Percentiles rank a stretch among this genome's conserved stretches.
phyloP scores from a whole-genome alignment of 2,329 filamentous ascomycete genomes.

The Nannizziopsis barbatae region DNA sequence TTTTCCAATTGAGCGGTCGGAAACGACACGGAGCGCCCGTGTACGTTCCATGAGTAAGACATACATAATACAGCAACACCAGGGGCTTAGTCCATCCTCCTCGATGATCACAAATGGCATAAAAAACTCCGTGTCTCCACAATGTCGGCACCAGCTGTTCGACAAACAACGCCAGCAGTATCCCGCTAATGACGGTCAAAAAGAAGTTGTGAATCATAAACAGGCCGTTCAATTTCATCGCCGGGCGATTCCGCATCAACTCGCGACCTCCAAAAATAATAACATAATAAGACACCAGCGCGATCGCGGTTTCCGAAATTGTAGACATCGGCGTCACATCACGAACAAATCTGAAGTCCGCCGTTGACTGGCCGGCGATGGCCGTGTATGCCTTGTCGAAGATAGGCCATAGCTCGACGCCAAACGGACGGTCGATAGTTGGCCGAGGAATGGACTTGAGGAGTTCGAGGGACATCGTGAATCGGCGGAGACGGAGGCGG shows the following conservation, averaged over 20 bases:
- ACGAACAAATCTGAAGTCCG: constrained; percentile 67
- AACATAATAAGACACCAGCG: constrained; percentile 73
- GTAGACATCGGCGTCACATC: constrained; percentile 78
- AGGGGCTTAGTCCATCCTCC: constrained; percentile 83
- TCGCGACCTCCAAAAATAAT: constrained; percentile 81
- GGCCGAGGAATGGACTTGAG: constrained; percentile 37
- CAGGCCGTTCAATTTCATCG: constrained; percentile 68
- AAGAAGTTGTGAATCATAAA: constrained; percentile 91
- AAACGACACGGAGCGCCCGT: not conserved
- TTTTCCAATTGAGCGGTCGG: not conserved
- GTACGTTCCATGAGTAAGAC: constrained; percentile 27
- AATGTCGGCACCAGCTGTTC: constrained; percentile 80
- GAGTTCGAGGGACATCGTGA: constrained; percentile 13
- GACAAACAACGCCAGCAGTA: constrained; percentile 65
- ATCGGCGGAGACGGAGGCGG: not conserved
- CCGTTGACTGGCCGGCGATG: constrained; percentile 61
- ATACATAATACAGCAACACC: constrained; percentile 82
- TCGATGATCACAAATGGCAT: constrained; percentile 57
- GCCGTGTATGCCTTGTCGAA: constrained; percentile 70
- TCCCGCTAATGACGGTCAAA: constrained; percentile 66
- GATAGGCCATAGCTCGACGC: constrained; percentile 73
- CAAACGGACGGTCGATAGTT: constrained; percentile 74
- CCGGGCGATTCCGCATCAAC: constrained; percentile 68
- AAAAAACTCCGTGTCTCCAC: constrained; percentile 65
- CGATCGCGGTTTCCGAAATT: constrained; percentile 61